Evolutionary conservation across 2,329 filamentous ascomycete species (phyloP).

Genomic region (Paecilomyces niveus): DNA sequence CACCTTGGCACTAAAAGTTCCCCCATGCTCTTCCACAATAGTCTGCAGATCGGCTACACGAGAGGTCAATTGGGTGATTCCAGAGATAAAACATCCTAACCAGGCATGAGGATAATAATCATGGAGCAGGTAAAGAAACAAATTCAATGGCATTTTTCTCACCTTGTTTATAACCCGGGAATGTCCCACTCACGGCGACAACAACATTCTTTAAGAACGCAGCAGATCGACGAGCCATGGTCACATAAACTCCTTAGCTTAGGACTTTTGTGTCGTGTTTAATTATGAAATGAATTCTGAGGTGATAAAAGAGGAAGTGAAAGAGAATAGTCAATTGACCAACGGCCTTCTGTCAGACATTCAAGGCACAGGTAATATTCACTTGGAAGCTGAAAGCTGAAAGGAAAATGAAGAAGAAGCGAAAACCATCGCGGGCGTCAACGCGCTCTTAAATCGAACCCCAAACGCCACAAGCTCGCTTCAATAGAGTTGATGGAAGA

Average conservation of each 20-base stretch:
- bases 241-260: neutral
- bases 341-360: neutral
- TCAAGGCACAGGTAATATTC: neutral
- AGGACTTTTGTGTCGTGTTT: neutral
- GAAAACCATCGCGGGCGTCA: neutral
- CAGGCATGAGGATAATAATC: no score
- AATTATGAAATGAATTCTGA: neutral
- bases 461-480: neutral
- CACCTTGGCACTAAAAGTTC: slow-evolving; percentile 23
- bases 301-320: no score
- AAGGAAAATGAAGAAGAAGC: neutral
- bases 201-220: slow-evolving; percentile 22
- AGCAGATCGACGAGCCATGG: slow-evolving; percentile 14
- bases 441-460: neutral
- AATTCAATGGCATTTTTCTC: slow-evolving; percentile 7
- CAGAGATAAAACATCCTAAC: slow-evolving; percentile 5
- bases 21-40: slow-evolving; percentile 27
- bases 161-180: slow-evolving; percentile 49
- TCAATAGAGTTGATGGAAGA: neutral
- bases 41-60: slow-evolving; percentile 21
- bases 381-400: neutral
- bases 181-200: slow-evolving; percentile 56
- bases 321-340: no score
- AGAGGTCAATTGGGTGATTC: neutral
- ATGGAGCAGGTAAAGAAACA: neutral